Conservation (phyloP, 495 filamentous ascomycete species). For the Friedmanniomyces endolithicus region DNA sequence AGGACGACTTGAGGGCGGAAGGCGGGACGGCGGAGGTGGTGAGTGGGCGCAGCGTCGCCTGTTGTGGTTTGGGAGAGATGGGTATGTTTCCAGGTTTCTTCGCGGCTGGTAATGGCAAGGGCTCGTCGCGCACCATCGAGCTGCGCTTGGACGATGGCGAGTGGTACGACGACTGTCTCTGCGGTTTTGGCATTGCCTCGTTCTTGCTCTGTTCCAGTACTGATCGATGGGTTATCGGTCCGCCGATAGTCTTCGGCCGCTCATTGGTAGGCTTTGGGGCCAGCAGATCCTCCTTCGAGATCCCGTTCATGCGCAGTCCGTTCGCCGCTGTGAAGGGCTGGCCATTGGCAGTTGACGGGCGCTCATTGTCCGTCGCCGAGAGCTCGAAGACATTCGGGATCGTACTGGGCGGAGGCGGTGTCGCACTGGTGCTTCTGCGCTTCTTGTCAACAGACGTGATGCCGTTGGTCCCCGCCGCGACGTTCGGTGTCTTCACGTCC, state of each 20-base stretch:
- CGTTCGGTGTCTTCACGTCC: conserved; percentile 8
- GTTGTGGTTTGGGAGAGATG: background rate
- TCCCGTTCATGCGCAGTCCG: conserved; percentile 19
- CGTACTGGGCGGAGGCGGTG: background rate
- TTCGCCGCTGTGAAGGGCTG: conserved; percentile 1
- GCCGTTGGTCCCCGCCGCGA: conserved; percentile 16
- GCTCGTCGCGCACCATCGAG: background rate
- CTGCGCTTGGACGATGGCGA: background rate
- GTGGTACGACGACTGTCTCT: conserved; percentile 1
- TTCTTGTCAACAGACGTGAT: background rate
- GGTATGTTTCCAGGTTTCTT: conserved; percentile 2
- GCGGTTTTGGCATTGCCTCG: background rate
- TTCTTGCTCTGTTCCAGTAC: conserved; percentile 2
- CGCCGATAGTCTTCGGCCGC: conserved; percentile 14
- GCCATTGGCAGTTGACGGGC: conserved; percentile 9
- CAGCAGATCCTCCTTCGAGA: conserved; percentile 17
- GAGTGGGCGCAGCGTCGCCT: background rate
- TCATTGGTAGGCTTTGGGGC: background rate
- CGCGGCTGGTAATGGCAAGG: background rate
- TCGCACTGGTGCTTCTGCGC: background rate
- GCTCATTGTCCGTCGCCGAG: conserved; percentile 4
- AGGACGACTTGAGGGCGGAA: background rate
- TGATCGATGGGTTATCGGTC: background rate
- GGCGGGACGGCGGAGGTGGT: background rate
- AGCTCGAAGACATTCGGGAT: conserved; percentile 9